A percentile compares a stretch with the other conserved stretches of the same genome.
phyloP scores from a whole-genome alignment of 371 early-diverging fungal genomes.

The Haplosporangium sp. region DNA sequence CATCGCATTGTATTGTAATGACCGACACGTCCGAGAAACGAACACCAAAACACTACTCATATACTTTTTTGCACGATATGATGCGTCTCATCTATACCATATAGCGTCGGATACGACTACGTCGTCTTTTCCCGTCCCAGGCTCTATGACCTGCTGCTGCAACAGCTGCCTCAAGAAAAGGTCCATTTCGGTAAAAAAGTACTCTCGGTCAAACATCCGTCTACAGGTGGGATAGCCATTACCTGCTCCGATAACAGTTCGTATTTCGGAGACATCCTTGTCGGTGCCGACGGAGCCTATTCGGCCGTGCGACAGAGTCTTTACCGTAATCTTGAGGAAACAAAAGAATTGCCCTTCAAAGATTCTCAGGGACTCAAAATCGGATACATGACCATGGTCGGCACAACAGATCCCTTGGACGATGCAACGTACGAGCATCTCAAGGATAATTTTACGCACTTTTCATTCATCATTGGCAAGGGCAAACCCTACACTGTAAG shows the following conservation, averaged over 20 bases:
- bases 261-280: constrained; percentile 32
- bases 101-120: constrained; percentile 29
- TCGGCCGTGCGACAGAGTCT: constrained; percentile 38
- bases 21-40: no score
- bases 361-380: constrained; percentile 28
- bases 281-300: constrained; percentile 48
- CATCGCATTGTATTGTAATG: no score
- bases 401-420: constrained; percentile 35
- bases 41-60: no score
- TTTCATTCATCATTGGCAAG: constrained; percentile 32
- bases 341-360: constrained; percentile 11
- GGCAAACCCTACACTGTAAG: constrained; percentile 39
- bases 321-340: constrained; percentile 11
- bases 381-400: constrained; percentile 38
- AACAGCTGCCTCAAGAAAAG: constrained; percentile 24
- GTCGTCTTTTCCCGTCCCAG: constrained; percentile 33
- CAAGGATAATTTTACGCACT: constrained; percentile 27
- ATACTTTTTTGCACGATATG: no score
- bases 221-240: constrained; percentile 23
- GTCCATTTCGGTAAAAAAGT: constrained; percentile 37
- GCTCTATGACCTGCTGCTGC: constrained; percentile 31
- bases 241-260: constrained; percentile 30
- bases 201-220: constrained; percentile 28
- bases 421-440: constrained; percentile 14
- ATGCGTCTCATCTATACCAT: no score